Base-by-base conservation (phyloP, 495 filamentous ascomycete genomes). In the Platismatia glauca region DNA sequence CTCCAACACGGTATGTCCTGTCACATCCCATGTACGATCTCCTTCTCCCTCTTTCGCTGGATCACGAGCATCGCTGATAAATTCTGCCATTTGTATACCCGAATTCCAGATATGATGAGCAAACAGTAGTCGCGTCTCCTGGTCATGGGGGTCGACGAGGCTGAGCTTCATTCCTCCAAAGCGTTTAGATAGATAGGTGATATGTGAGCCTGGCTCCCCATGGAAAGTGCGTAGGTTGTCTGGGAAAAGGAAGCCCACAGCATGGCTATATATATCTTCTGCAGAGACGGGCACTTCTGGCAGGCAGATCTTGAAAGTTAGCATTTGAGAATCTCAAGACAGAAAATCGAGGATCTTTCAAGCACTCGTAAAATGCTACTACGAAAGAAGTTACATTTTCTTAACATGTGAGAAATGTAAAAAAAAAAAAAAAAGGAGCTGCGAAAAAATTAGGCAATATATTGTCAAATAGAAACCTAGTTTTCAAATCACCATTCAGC, bases 61-160 rank as follows among this genome's bases (percentile, higher is more conserved):
- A 43, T 61, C 65, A 62, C 67, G 70, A 16, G 71, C 71, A 33
- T 65, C 74, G 68, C 88, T 85, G 13, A 94, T 75, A 16, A 85
- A 75, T 70, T 89, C 88, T 1, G 87, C 88, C 55, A 91, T 77
- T 60, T 86, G 76, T 66, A 93, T 74, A 0, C 80, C 84, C n/a
- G 89, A 78, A 71, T 93, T 95, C 92, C 92, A 96, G 8, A 96
- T 74, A 71, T 89, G 88, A 71, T 95, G 91, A 39, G 85, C 85
- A 71, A 92, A 95, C 43, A 94, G 79, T 46, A 73, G 76, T 59
- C 86, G 72, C 20, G 81, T 82, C 44, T 81, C 75, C 34, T 86
- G 82, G 31, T 75, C 56, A 9, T 73, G 75, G 52, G 78, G 78
- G 16, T 74, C 73, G 0, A 76, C 74, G 33, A 81, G 71, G 67